A percentile compares a stretch with the other conserved stretches of the same genome.
Evolutionary conservation across 1,139 yeast species (phyloP).

Genomic region (Saccharomyces hybrid): DNA sequence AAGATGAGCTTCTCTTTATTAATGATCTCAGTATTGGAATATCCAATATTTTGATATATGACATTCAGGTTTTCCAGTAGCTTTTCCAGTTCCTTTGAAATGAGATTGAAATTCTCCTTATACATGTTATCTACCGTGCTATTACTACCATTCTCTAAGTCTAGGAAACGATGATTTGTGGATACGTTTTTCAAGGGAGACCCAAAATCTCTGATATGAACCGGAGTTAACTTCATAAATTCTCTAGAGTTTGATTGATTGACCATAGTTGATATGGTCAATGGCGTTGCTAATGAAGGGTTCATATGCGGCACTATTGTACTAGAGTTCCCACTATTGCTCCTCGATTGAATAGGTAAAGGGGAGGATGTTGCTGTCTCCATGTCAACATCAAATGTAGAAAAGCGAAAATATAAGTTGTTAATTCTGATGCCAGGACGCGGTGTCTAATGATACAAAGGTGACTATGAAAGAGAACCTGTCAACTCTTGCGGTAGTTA

Average conservation of each 20-base stretch:
- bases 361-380: background rate
- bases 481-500: background rate
- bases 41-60: constrained; percentile 26
- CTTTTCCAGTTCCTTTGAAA: constrained; percentile 30
- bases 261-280: too few relatives aligned
- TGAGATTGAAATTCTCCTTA: constrained; percentile 29
- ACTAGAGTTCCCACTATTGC: background rate
- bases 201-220: constrained; percentile 16
- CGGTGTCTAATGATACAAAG: background rate
- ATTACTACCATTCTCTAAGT: background rate
- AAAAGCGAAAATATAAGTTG: background rate
- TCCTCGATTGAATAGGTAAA: background rate
- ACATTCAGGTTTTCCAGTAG: constrained; percentile 8
- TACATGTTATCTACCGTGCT: constrained; percentile 11
- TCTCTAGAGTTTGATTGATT: constrained; percentile 4
- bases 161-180: background rate
- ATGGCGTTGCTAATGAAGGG: too few relatives aligned
- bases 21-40: constrained; percentile 32
- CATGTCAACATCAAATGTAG: background rate
- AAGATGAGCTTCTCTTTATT: constrained; percentile 33
- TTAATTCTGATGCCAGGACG: background rate
- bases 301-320: too few relatives aligned
- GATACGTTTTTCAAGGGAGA: constrained; percentile 14
- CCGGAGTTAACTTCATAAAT: constrained; percentile 17
- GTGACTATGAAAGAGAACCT: background rate